Conservation (phyloP, 106 monocot genomes). For the Alisma plantagoaquatica region DNA sequence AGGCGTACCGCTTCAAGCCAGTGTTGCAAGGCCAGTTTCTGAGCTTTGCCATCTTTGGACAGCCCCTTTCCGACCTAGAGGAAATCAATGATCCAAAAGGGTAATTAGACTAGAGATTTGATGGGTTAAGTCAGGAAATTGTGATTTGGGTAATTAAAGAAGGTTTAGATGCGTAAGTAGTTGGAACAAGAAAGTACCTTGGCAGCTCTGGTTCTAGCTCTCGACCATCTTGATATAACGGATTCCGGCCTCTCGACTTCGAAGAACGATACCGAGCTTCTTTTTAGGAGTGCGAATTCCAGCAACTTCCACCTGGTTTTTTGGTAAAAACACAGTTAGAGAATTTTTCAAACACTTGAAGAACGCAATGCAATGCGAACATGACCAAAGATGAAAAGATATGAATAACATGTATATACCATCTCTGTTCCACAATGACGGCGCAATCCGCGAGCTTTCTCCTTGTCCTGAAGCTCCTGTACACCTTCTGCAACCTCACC, state of each 20-base stretch:
- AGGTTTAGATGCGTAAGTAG: neutral
- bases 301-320: constrained; percentile 77
- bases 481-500: constrained; percentile 73
- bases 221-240: constrained; percentile 68
- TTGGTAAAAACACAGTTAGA: neutral
- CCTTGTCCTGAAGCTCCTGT: constrained; percentile 76
- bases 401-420: constrained; percentile 23
- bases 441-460: constrained; percentile 81
- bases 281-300: constrained; percentile 85
- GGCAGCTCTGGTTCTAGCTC: constrained; percentile 80
- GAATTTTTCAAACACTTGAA: neutral
- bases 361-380: neutral
- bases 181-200: constrained; percentile 33
- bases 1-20: constrained; percentile 92
- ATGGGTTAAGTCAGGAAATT: neutral
- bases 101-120: too few relatives aligned
- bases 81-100: neutral
- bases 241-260: constrained; percentile 69
- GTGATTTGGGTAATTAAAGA: neutral
- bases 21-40: constrained; percentile 91
- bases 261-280: constrained; percentile 88
- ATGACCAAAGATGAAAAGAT: neutral
- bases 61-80: constrained; percentile 89
- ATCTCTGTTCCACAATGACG: constrained; percentile 74
- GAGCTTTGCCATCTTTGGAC: constrained; percentile 81